Base-by-base conservation (phyloP, 768 basidiomycete genomes). In the Pleurotus salmoneostramineus region DNA sequence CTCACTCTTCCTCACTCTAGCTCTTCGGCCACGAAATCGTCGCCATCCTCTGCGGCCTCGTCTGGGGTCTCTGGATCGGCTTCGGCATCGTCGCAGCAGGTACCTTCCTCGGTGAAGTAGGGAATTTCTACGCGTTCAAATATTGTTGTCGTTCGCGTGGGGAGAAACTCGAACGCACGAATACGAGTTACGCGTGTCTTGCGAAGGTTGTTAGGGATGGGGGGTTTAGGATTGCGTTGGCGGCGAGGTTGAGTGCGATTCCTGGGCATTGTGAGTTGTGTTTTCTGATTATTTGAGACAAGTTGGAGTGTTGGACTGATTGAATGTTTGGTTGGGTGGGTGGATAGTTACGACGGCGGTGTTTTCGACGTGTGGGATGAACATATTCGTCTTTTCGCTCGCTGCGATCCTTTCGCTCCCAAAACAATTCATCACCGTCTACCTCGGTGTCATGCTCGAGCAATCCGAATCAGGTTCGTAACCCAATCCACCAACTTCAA, bases 11-110 rank as follows among this genome's bases (percentile, higher is more conserved):
- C n/a, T n/a, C n/a, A n/a, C 37, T 50, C 7, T 57, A 91, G 82
- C 82, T 96, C 14, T 95, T 95, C 65, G 95, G 95, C 4, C 94
- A 96, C 61, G 95, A 96, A 77, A 90, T 96, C 57, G 78, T 96
- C 42, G 91, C 91, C 21, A 81, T 95, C 36, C 76, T 96, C 5
- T 93, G 92, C 64, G 95, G 95, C 14, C 70, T 96, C 35, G 91
- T 96, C 2, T 97, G 93, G 92, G 93, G 92, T 2, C 74, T 95
- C 2, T 88, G 95, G 80, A 66, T 80, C 21, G 95, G 94, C 2
- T 96, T 96, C 63, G 95, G 72, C 0, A 95, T 97, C 65, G 91
- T 92, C 14, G 82, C 83, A 2, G 89, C 85, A 5, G 91, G 92
- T 0, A 94, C 93, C 0, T 85, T 93, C 63, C 46, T 95, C 0